Evolutionary conservation across 306 rosid genomes (phyloP).

Genomic region (Alnus glutinosa): DNA sequence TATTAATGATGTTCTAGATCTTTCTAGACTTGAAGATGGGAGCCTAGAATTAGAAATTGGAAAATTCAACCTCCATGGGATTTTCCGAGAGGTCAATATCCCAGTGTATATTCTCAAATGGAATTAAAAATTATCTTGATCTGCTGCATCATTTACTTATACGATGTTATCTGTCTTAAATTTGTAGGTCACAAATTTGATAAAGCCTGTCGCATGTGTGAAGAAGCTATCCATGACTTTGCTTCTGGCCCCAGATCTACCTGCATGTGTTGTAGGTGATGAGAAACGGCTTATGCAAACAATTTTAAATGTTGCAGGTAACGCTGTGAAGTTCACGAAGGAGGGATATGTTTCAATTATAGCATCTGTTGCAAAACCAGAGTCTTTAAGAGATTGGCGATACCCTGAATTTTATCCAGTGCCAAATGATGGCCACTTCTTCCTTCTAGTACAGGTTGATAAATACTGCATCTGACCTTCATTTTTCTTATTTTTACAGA

Average conservation of each 20-base stretch:
- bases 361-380: constrained; percentile 77
- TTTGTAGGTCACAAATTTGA: constrained; percentile 60
- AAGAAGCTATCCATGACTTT: constrained; percentile 74
- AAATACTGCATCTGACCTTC: constrained; percentile 4
- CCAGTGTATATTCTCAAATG: constrained; percentile 16
- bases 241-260: constrained; percentile 77
- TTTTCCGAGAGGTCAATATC: constrained; percentile 65
- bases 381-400: constrained; percentile 72
- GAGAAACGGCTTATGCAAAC: constrained; percentile 79
- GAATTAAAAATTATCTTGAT: not conserved
- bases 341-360: constrained; percentile 76
- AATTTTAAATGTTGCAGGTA: constrained; percentile 72
- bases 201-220: constrained; percentile 80
- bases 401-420: constrained; percentile 71
- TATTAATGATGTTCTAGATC: constrained; percentile 84
- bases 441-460: constrained; percentile 73
- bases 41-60: constrained; percentile 76
- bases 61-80: constrained; percentile 71
- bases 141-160: constrained; percentile 5
- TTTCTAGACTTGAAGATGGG: constrained; percentile 94
- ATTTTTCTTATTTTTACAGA: not conserved
- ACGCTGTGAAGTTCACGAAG: constrained; percentile 88
- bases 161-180: constrained; percentile 17
- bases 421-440: constrained; percentile 65
- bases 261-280: constrained; percentile 72